Evolutionary conservation across 2,329 filamentous ascomycete genomes (phyloP), one percentile per base, ranked within the genome.

Genomic region (Venturia nashicola): DNA sequence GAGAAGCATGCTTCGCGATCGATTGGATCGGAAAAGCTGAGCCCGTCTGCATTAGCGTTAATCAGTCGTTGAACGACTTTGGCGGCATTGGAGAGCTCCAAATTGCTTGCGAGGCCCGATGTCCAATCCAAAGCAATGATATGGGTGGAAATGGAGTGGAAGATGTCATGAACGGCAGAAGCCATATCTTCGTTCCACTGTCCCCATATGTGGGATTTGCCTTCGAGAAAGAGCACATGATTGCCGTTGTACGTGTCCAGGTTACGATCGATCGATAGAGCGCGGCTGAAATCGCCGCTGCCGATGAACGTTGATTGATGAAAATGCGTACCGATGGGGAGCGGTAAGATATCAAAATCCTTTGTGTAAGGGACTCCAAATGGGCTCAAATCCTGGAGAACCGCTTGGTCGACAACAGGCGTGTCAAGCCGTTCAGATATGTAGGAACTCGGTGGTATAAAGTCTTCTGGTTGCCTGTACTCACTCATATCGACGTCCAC

Each of bases 271-370:
- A 57, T 51, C 12, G 72, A 66, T 5, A 86, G 67, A 43, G 78
- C 78, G 43, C 74, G 75, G 18, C 72, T 69, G 59, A 86, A 78
- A 34, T 81, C 79, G 3, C 81, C 82, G 67, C 82, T 82, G 36
- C 84, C 83, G 65, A 86, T 75, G 65, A 86, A 82, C 5, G 82
- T 84, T 57, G 74, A 76, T 54, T 78, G 72, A 66, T 83, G 80
- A 66, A 85, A 86, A 68, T 78, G 84, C 0, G 80, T 83, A 1
- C 79, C 82, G 7, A 75, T 66, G 9, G 72, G 73, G 8, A 86
- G 70, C 32, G 81, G 79, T 5, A 70, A 70, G 9, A 83, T 71
- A 61, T 81, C 80, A 65, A 86, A 86, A 66, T 80, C 79, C 12
- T 75, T 74, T 1, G 82, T 72, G 67, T 84, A 85, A 23, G 74